These are phyloP conservation scores for Phytophthora pistaciae DNA, from an alignment of 352 stramenopile genomes.

Conservation along the genomic window DNA sequence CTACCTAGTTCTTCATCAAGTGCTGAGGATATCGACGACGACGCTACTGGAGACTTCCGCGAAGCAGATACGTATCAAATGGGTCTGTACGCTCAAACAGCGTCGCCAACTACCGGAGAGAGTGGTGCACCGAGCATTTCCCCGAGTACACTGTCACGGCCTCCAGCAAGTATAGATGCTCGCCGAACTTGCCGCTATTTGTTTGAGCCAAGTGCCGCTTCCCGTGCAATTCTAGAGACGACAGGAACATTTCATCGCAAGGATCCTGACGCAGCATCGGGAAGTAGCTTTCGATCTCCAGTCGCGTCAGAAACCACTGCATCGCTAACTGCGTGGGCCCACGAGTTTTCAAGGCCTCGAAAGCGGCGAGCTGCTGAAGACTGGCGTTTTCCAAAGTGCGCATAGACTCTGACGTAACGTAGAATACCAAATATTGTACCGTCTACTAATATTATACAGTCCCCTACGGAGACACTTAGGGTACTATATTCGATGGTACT, in stretches of 20 bases:
- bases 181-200: constrained; percentile 1
- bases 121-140: neutral
- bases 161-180: neutral
- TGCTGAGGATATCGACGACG: neutral
- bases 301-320: neutral
- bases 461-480: too few relatives aligned
- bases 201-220: neutral
- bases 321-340: neutral
- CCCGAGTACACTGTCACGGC: neutral
- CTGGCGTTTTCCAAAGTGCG: neutral
- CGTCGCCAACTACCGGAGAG: neutral
- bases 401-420: neutral
- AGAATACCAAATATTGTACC: too few relatives aligned
- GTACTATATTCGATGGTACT: too few relatives aligned
- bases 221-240: neutral
- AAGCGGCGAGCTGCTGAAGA: neutral
- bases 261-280: neutral
- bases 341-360: neutral
- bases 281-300: neutral
- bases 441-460: too few relatives aligned
- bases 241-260: neutral
- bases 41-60: neutral
- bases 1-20: neutral
- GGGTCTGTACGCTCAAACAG: neutral
- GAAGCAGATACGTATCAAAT: neutral